Conservation (phyloP, 2,329 filamentous ascomycete species). For the Botrytis fragariae region DNA sequence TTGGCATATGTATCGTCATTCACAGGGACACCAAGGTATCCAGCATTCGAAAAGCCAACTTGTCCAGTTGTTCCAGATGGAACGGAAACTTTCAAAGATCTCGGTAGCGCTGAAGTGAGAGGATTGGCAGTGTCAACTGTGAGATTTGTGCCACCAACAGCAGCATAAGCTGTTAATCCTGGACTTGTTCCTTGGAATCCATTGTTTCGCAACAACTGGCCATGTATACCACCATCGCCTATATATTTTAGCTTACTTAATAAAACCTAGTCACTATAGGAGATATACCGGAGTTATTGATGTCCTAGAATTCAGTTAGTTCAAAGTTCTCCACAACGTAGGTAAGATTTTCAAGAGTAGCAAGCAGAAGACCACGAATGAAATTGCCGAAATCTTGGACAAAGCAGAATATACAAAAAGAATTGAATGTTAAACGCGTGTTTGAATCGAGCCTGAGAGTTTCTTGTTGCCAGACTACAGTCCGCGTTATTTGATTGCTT, state of each 20-base stretch:
- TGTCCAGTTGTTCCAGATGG: constrained; percentile 28
- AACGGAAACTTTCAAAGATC: constrained; percentile 23
- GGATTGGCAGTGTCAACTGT: constrained; percentile 20
- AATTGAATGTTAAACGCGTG: neutral
- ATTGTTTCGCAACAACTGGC: constrained; percentile 65
- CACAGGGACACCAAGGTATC: constrained; percentile 35
- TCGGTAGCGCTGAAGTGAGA: constrained; percentile 21
- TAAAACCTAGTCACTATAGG: neutral
- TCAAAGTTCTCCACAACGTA: neutral
- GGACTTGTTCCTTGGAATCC: constrained; percentile 55
- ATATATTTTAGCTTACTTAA: constrained; percentile 32
- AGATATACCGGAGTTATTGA: constrained; percentile 14
- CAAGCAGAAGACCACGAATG: neutral
- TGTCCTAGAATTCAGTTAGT: constrained; percentile 6
- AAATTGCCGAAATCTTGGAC: neutral
- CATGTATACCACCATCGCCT: constrained; percentile 66
- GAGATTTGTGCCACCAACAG: constrained; percentile 21
- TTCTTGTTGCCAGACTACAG: neutral
- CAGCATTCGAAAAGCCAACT: constrained; percentile 36
- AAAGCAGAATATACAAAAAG: neutral
- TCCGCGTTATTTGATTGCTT: neutral
- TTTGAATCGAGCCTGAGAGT: neutral
- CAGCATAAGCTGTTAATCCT: constrained; percentile 19
- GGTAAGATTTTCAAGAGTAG: neutral
- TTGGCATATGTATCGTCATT: constrained; percentile 25